Percentiles rank a stretch among this genome's conserved stretches.
Conservation (phyloP, 345 rosid genomes). For the Populus davidiana region DNA sequence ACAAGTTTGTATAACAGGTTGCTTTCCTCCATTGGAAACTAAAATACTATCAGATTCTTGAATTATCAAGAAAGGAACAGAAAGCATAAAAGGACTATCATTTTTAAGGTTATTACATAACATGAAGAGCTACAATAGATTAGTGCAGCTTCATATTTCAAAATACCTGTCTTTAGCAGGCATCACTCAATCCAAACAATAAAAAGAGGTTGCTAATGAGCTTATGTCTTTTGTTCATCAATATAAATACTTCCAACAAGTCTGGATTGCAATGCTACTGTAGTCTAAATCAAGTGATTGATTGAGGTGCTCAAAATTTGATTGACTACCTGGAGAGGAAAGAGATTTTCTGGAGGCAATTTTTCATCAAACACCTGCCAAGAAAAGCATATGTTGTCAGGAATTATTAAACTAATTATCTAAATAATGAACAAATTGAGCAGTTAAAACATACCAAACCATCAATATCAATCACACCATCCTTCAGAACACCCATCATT, state of each 20-base stretch:
- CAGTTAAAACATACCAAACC: constrained; percentile 67
- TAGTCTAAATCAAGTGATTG: background rate
- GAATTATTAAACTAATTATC: background rate
- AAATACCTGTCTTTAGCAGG: background rate
- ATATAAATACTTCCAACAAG: background rate
- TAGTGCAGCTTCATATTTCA: background rate
- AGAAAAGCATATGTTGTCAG: background rate
- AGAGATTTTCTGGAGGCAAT: constrained; percentile 78
- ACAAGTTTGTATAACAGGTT: background rate
- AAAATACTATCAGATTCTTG: background rate
- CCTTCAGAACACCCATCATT: constrained; percentile 85
- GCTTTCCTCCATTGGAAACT: background rate
- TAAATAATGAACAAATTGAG: background rate
- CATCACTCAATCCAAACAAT: background rate
- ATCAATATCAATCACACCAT: constrained; percentile 89
- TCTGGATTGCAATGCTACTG: background rate
- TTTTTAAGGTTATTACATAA: background rate
- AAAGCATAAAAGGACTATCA: background rate
- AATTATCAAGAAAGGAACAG: background rate
- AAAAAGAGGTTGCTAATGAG: background rate
- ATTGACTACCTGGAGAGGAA: constrained; percentile 76
- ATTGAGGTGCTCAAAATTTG: background rate
- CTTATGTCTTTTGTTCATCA: background rate
- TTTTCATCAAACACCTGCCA: constrained; percentile 85
- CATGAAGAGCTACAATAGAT: background rate